phyloP scores from a whole-genome alignment of 2,329 filamentous ascomycete genomes.

The Raffaelea arxii region DNA sequence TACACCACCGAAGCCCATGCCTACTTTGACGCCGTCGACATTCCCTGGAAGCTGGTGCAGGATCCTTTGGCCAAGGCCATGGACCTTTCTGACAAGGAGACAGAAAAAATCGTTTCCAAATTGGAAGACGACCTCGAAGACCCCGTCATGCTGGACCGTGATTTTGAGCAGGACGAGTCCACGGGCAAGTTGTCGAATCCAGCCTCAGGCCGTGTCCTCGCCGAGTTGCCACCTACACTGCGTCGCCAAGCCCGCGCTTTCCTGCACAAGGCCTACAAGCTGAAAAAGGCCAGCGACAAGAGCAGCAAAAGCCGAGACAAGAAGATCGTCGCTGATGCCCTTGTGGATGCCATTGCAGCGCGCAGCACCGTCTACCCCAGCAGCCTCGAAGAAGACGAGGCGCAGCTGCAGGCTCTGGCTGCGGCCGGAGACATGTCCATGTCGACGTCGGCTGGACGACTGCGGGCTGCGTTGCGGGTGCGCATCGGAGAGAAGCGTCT shows the following conservation, averaged over 20 bases:
- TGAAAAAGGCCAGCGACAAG: constrained; percentile 13
- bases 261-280: constrained; percentile 33
- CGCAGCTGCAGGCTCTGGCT: constrained; percentile 8
- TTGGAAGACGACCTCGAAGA: constrained; percentile 56
- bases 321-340: constrained; percentile 26
- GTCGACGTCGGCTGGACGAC: not conserved
- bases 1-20: constrained; percentile 74
- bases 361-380: constrained; percentile 20
- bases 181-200: constrained; percentile 30
- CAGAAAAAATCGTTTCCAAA: constrained; percentile 31
- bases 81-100: constrained; percentile 17
- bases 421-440: not conserved
- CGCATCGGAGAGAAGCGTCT: constrained; percentile 26
- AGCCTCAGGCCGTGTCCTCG: constrained; percentile 19
- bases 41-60: constrained; percentile 46
- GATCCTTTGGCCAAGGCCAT: constrained; percentile 11
- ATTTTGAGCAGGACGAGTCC: constrained; percentile 39
- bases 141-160: constrained; percentile 57
- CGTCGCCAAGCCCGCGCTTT: constrained; percentile 39
- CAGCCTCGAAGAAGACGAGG: constrained; percentile 19
- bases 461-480: constrained; percentile 22
- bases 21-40: constrained; percentile 73
- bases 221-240: constrained; percentile 39
- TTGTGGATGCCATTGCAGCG: constrained; percentile 20
- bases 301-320: constrained; percentile 1